Percentiles rank a stretch among this genome's conserved stretches.
These are phyloP conservation scores for Coelastrella sp. DNA, from an alignment of 139 green algal genomes.

Conservation along the genomic window DNA sequence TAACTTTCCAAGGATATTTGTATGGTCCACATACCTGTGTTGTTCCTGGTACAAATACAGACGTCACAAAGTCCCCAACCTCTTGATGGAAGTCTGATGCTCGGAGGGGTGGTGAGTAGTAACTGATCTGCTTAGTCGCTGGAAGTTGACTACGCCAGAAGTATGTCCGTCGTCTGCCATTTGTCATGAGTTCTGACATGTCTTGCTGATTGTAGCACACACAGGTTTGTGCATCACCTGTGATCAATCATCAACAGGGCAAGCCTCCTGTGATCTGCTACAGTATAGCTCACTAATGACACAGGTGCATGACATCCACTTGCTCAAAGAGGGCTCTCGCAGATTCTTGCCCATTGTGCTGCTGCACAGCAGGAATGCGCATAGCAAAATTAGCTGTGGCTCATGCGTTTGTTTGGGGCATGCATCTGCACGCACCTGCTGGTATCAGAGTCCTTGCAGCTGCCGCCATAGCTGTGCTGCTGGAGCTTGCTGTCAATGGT, in stretches of 20 bases:
- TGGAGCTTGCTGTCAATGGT: background rate
- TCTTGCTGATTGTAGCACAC: slow-evolving; percentile 72
- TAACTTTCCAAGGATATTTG: background rate
- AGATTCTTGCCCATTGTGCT: slow-evolving; percentile 47
- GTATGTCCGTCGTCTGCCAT: slow-evolving; percentile 72
- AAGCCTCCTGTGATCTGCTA: too few relatives aligned
- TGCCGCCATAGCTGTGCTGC: slow-evolving; percentile 45
- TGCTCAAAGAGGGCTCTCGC: background rate
- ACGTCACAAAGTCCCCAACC: slow-evolving; percentile 72
- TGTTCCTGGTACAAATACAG: slow-evolving; percentile 73
- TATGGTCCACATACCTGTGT: slow-evolving; percentile 31
- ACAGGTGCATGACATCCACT: too few relatives aligned
- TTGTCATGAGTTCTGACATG: slow-evolving; percentile 73
- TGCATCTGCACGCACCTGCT: background rate
- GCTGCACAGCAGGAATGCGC: slow-evolving; percentile 44
- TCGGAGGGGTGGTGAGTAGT: slow-evolving; percentile 73
- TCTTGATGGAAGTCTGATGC: slow-evolving; percentile 78
- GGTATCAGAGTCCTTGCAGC: slow-evolving; percentile 16
- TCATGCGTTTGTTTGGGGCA: background rate
- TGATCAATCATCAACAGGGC: too few relatives aligned
- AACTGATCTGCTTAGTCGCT: slow-evolving; percentile 49
- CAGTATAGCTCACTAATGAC: too few relatives aligned
- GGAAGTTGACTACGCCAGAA: slow-evolving; percentile 67
- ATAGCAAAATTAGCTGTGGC: too few relatives aligned
- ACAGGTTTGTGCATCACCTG: slow-evolving; percentile 68